phyloP scores from a whole-genome alignment of 371 early-diverging fungal genomes.

The Rhizopus stolonifer region DNA sequence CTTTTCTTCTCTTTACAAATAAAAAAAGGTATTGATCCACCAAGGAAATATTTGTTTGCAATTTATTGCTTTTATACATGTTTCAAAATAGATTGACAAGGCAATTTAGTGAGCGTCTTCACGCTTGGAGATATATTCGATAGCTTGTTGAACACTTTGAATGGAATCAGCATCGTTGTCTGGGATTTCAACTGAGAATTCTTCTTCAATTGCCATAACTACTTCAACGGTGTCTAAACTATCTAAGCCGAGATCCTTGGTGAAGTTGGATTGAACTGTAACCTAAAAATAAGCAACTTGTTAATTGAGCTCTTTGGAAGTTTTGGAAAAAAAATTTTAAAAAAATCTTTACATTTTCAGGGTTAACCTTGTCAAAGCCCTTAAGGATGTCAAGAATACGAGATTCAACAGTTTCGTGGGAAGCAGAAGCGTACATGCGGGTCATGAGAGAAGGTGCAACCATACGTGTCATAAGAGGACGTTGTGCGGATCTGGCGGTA shows the following conservation, averaged over 20 bases:
- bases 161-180: conserved; percentile 97
- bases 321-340: neutral
- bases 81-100: neutral
- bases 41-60: too few relatives aligned
- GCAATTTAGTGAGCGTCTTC: conserved; percentile 72
- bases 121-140: conserved; percentile 80
- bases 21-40: too few relatives aligned
- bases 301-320: too few relatives aligned
- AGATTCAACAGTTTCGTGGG: conserved; percentile 66
- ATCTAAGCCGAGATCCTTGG: conserved; percentile 93
- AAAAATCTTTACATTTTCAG: conserved; percentile 70
- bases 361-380: conserved; percentile 94
- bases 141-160: conserved; percentile 83
- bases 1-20: too few relatives aligned
- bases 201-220: conserved; percentile 98
- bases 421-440: conserved; percentile 59
- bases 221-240: conserved; percentile 96
- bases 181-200: conserved; percentile 96
- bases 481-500: conserved; percentile 32
- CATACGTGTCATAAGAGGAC: conserved; percentile 21
- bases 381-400: conserved; percentile 84
- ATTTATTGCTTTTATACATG: too few relatives aligned
- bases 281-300: conserved; percentile 55
- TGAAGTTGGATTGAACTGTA: conserved; percentile 71
- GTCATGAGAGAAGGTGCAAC: conserved; percentile 25